phyloP scores from a whole-genome alignment of 768 basidiomycete genomes.

The Agrocybe chaxingu region DNA sequence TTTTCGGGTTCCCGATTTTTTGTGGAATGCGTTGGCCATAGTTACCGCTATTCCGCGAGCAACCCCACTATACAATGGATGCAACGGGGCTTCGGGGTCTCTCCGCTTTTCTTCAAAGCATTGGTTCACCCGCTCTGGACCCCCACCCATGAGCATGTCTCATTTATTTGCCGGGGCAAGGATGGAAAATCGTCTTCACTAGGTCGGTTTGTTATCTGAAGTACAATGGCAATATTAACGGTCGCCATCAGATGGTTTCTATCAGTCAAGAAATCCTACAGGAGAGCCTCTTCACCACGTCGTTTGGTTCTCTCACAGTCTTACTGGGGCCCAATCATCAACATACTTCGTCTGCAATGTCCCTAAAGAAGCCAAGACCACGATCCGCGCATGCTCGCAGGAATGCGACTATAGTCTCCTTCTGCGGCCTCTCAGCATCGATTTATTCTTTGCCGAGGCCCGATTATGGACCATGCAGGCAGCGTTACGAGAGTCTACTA shows the following conservation, averaged over 20 bases:
- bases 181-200: too few species aligned
- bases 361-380: background rate
- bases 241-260: background rate
- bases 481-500: background rate
- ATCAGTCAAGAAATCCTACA: background rate
- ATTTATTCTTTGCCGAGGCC: background rate
- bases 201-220: background rate
- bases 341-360: background rate
- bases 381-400: background rate
- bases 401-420: background rate
- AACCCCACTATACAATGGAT: too few species aligned
- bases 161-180: too few species aligned
- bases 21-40: too few species aligned
- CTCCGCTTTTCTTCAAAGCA: too few species aligned
- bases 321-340: background rate
- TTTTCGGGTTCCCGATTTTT: too few species aligned
- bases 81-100: too few species aligned
- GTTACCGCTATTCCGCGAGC: too few species aligned
- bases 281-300: background rate
- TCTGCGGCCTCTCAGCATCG: background rate
- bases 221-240: too few species aligned
- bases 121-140: too few species aligned
- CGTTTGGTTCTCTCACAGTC: constrained; percentile 4
- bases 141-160: too few species aligned
- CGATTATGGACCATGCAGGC: background rate